A percentile compares a stretch with the other conserved stretches of the same genome.
Evolutionary conservation across 2,329 filamentous ascomycete species (phyloP).

Genomic region (Calonectria naviculata): DNA sequence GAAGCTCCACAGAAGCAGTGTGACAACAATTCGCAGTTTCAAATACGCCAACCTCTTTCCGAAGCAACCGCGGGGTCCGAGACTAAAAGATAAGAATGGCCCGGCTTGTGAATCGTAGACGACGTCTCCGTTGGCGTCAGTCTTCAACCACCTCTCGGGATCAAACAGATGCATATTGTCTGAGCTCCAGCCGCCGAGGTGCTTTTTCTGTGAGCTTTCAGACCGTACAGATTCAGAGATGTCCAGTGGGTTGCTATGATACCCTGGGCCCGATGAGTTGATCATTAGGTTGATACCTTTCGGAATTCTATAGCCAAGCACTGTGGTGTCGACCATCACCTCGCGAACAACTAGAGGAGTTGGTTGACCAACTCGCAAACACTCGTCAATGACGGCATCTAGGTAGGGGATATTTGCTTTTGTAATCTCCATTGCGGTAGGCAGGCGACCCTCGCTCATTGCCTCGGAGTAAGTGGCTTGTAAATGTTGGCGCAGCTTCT

Average conservation of each 20-base stretch:
- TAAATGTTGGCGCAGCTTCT: slow-evolving; percentile 32
- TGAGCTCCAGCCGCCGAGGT: background rate
- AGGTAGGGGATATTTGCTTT: slow-evolving; percentile 39
- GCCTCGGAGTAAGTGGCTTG: slow-evolving; percentile 30
- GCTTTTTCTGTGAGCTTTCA: background rate
- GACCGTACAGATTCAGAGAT: background rate
- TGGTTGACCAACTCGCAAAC: slow-evolving; percentile 35
- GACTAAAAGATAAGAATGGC: background rate
- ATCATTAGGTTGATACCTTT: slow-evolving; percentile 28
- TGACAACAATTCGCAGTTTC: background rate
- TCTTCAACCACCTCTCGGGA: slow-evolving; percentile 28
- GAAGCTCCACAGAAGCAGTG: background rate
- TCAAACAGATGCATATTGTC: slow-evolving; percentile 14
- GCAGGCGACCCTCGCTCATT: slow-evolving; percentile 23
- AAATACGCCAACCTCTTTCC: background rate
- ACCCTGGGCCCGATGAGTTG: slow-evolving; percentile 18
- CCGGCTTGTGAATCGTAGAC: background rate
- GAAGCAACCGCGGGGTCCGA: background rate
- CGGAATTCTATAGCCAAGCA: slow-evolving; percentile 20
- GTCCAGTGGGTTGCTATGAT: slow-evolving; percentile 5
- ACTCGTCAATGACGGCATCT: slow-evolving; percentile 47
- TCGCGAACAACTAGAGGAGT: slow-evolving; percentile 11
- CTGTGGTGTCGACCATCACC: slow-evolving; percentile 21
- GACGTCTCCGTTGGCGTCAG: background rate
- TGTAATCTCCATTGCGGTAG: slow-evolving; percentile 40